Percentiles rank a stretch among this genome's conserved stretches.
phyloP scores from a whole-genome alignment of 1,284 basidiomycete species.

The Ustilago nuda region DNA sequence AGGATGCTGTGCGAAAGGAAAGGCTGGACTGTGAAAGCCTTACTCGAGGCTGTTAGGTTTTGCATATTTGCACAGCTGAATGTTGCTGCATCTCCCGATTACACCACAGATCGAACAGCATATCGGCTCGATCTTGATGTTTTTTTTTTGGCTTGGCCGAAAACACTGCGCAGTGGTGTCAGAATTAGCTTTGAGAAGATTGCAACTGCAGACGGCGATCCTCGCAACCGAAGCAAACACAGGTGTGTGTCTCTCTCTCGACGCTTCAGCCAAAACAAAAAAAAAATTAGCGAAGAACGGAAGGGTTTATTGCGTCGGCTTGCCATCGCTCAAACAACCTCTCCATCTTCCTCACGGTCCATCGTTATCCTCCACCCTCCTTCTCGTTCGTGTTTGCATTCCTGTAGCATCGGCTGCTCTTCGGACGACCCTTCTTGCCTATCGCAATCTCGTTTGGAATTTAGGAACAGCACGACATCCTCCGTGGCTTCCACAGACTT shows the following conservation, averaged over 20 bases:
- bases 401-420: not conserved
- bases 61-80: not conserved
- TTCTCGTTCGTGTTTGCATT: not conserved
- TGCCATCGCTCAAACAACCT: not conserved
- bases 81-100: not conserved
- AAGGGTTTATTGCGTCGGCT: slow-evolving; percentile 1
- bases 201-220: slow-evolving; percentile 9
- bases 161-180: slow-evolving; percentile 15
- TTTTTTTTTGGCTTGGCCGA: not conserved
- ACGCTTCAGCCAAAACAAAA: slow-evolving; percentile 3
- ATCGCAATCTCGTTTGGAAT: not conserved
- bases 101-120: not conserved
- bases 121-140: not conserved
- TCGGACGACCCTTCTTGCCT: not conserved
- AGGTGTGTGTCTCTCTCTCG: not conserved
- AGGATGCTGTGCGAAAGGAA: not conserved
- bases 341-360: not conserved
- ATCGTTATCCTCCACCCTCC: not conserved
- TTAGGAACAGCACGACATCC: not conserved
- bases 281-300: not conserved
- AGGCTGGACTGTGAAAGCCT: not conserved
- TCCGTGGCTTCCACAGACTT: not conserved
- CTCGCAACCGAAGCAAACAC: not conserved
- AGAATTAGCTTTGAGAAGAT: slow-evolving; percentile 2
- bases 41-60: not conserved